Evolutionary conservation across 768 basidiomycete genomes (phyloP).

Genomic region (Russula olivacea): DNA sequence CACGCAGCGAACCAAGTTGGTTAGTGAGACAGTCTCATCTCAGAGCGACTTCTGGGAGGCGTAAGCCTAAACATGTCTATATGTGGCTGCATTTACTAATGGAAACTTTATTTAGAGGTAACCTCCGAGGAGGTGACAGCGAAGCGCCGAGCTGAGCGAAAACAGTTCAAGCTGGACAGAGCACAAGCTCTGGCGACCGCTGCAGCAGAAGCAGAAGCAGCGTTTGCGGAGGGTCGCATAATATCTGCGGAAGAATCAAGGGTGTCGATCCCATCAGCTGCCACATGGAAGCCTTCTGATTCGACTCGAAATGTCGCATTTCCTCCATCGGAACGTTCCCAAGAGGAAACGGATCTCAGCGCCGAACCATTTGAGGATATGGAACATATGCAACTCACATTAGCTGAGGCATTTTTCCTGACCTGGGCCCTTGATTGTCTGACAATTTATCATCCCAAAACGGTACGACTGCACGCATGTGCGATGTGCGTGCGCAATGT

Average conservation of each 20-base stretch:
- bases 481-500: background rate
- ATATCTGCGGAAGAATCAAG: conserved; percentile 53
- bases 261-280: conserved; percentile 62
- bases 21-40: conserved; percentile 68
- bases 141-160: conserved; percentile 78
- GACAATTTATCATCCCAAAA: conserved; percentile 55
- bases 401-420: conserved; percentile 87
- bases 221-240: conserved; percentile 68
- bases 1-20: conserved; percentile 95
- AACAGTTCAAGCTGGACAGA: conserved; percentile 89
- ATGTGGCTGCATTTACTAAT: background rate
- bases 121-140: conserved; percentile 92
- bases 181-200: conserved; percentile 82
- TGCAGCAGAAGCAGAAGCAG: conserved; percentile 69
- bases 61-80: conserved; percentile 39
- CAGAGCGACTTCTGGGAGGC: conserved; percentile 46
- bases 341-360: conserved; percentile 37
- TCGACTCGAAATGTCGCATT: conserved; percentile 27
- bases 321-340: conserved; percentile 15
- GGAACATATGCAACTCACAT: conserved; percentile 87
- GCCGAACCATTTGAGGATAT: conserved; percentile 60
- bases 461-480: conserved; percentile 43
- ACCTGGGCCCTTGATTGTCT: conserved; percentile 81
- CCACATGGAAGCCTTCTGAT: conserved; percentile 64
- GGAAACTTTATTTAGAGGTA: conserved; percentile 40